A percentile compares a stretch with the other conserved stretches of the same genome.
phyloP scores from a whole-genome alignment of 345 rosid genomes.

The Nephelium lappaceum region DNA sequence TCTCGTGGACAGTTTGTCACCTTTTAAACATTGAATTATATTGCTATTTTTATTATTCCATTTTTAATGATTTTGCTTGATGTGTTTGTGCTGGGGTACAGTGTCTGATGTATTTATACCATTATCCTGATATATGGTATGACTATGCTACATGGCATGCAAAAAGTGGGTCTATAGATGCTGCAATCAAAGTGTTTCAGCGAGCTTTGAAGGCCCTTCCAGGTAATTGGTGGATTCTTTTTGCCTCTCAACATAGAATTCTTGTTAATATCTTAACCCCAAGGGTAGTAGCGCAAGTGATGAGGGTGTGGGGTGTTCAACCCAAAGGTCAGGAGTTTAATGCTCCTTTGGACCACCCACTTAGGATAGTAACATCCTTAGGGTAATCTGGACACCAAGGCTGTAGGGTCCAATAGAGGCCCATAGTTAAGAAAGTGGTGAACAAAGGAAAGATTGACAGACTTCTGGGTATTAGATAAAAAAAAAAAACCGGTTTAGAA shows the following conservation, averaged over 20 bases:
- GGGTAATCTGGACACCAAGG: neutral
- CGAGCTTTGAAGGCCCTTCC: slow-evolving; percentile 95
- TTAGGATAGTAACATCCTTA: neutral
- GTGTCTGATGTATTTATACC: slow-evolving; percentile 96
- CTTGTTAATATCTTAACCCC: slow-evolving; percentile 3
- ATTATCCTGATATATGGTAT: slow-evolving; percentile 94
- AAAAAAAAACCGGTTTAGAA: neutral
- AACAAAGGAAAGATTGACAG: neutral
- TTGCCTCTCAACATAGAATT: slow-evolving; percentile 17
- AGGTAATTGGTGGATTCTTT: slow-evolving; percentile 46
- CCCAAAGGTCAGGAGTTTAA: neutral
- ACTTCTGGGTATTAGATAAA: neutral
- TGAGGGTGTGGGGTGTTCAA: neutral
- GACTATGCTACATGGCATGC: slow-evolving; percentile 96
- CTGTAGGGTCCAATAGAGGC: neutral
- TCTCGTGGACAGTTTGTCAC: neutral
- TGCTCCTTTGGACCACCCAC: neutral
- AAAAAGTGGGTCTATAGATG: slow-evolving; percentile 81
- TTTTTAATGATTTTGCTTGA: slow-evolving; percentile 18
- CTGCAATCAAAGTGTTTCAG: slow-evolving; percentile 92
- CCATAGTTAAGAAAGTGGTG: neutral
- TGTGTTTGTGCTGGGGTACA: slow-evolving; percentile 39
- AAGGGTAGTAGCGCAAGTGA: neutral
- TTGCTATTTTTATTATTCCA: slow-evolving; percentile 6
- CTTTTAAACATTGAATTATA: neutral